Percentiles rank a stretch among this genome's conserved stretches.
phyloP scores from a whole-genome alignment of 257 asterid species.

The Primulina huaijiensis region DNA sequence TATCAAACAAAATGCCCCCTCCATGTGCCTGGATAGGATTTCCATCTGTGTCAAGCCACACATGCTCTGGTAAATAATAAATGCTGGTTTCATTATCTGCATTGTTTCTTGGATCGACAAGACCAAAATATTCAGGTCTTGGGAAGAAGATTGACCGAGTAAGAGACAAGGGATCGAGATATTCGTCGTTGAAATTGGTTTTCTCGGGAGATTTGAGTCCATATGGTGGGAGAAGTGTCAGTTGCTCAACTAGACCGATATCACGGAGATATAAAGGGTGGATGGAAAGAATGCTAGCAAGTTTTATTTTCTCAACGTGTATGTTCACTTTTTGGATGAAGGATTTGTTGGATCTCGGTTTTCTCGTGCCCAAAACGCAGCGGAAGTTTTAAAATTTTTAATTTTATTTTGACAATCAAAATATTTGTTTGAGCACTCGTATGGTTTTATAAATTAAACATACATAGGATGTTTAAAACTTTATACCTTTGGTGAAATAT shows the following conservation, averaged over 20 bases:
- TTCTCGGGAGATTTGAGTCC: background rate
- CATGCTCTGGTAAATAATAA: constrained; percentile 43
- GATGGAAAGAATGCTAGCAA: background rate
- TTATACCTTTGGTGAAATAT: too few species aligned
- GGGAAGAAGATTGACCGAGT: constrained; percentile 50
- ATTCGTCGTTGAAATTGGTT: background rate
- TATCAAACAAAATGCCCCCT: constrained; percentile 55
- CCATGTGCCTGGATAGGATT: constrained; percentile 77
- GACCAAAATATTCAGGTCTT: constrained; percentile 1
- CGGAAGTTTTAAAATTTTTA: too few species aligned
- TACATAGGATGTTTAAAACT: too few species aligned
- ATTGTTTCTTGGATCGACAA: constrained; percentile 42
- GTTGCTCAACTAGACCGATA: background rate
- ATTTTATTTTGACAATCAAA: too few species aligned
- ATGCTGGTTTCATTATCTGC: constrained; percentile 4
- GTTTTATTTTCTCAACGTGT: too few species aligned
- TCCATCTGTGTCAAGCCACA: constrained; percentile 70
- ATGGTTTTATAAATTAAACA: too few species aligned
- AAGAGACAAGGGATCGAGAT: too few species aligned
- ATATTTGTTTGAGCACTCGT: too few species aligned
- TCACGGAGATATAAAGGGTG: background rate
- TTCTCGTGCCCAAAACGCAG: too few species aligned
- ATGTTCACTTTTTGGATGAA: background rate
- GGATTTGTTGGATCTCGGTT: too few species aligned
- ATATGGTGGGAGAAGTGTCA: background rate